Conservation (phyloP, 768 basidiomycete genomes). For the Boletus vermiculosoides region DNA sequence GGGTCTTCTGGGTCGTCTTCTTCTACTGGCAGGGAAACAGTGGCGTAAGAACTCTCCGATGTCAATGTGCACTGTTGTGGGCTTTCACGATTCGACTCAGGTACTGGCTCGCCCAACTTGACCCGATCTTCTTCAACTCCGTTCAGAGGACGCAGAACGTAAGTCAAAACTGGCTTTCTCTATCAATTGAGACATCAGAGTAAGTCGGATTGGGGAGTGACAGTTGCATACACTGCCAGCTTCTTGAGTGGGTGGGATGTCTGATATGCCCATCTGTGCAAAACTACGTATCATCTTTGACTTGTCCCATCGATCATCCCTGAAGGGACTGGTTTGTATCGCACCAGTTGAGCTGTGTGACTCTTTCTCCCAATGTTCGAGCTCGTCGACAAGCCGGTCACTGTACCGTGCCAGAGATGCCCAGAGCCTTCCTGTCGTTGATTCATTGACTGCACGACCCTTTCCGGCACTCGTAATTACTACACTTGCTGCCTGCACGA, state of each 20-base stretch:
- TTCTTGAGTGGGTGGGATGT: conserved; percentile 3
- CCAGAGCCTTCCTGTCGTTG: conserved; percentile 52
- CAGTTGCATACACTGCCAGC: conserved; percentile 11
- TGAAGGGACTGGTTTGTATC: conserved; percentile 43
- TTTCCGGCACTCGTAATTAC: conserved; percentile 47
- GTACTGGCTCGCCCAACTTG: conserved; percentile 30
- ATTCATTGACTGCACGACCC: conserved; percentile 31
- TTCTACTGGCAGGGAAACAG: not conserved
- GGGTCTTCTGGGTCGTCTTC: conserved; percentile 18
- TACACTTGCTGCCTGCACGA: conserved; percentile 57
- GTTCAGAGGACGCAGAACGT: conserved; percentile 41
- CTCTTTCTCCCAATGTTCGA: conserved; percentile 61
- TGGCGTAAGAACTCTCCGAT: conserved; percentile 3
- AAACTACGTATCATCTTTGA: conserved; percentile 79
- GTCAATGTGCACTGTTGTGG: not conserved
- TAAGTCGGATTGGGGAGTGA: not conserved
- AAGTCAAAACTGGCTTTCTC: conserved; percentile 43
- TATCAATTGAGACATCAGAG: conserved; percentile 3
- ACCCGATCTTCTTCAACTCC: conserved; percentile 40
- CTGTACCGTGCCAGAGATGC: conserved; percentile 79
- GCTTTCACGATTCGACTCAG: not conserved
- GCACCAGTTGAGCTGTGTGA: conserved; percentile 42
- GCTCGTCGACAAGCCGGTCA: conserved; percentile 59
- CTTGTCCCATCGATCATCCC: conserved; percentile 62
- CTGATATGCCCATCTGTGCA: conserved; percentile 53